Base-by-base conservation (phyloP, 1,284 basidiomycete genomes). In the Ganoderma boninense region DNA sequence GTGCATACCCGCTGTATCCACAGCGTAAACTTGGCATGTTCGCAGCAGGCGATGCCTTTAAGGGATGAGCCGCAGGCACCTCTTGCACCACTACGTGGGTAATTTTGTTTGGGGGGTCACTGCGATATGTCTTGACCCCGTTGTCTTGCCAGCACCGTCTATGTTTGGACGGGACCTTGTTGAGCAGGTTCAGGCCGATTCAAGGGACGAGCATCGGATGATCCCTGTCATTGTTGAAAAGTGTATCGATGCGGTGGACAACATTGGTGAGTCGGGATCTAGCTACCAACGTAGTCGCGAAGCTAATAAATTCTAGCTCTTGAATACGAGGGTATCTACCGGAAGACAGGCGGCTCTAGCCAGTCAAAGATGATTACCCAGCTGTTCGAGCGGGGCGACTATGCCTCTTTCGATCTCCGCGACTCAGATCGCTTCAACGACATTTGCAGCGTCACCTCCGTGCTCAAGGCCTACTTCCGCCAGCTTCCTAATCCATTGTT, bases 401-500 rank as follows among this genome's bases (percentile, higher is more conserved):
- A 97, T 79, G 79, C 86, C 20, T 85, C 93, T 1, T 99, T 99
- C 80, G 95, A 99, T 79, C 88, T 99, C 57, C 86, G 87, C 67
- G 95, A 99, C 80, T 84, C 87, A 7, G 94, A 99, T 75, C 87
- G 91, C 44, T 99, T 98, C 87, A 98, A 98, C 84, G 98, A 99
- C 80, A 95, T 99, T 68, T 97, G 95, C 79, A 96, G 96, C 69
- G 92, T 99, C 76, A 99, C 98, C 0, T 97, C 96, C 26, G 97
- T 98, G 52, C 87, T 99, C 77, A 99, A 99, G 87, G 95, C 93
- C 56, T 99, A 99, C 84, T 96, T 99, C 89, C 91, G 97, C 60
- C 88, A 91, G 60, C 84, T 99, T 46, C 97, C 97, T 2, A 89
- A 93, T 69, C 98, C 98, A 1, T 85, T 99, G 52, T 85, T 99